phyloP scores from a whole-genome alignment of 805 yeast genomes.

The Debaryomyces tyrocola region DNA sequence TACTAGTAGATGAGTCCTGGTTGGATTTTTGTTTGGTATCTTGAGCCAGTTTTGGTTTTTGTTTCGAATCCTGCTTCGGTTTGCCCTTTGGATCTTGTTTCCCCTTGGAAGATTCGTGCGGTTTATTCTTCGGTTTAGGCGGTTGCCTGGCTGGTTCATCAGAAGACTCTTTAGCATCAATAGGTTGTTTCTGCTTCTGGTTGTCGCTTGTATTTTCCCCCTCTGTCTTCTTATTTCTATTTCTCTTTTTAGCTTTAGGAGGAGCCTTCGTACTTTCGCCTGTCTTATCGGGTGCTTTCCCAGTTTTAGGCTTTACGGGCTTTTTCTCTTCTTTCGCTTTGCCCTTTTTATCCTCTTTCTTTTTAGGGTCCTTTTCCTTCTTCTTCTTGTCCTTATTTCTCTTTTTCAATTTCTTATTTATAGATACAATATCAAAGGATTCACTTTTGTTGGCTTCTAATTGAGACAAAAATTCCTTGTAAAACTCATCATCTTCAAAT shows the following conservation, averaged over 20 bases:
- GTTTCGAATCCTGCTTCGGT: background rate
- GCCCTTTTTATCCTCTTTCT: slow-evolving; percentile 9
- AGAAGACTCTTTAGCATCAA: background rate
- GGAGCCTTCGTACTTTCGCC: background rate
- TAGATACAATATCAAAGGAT: slow-evolving; percentile 8
- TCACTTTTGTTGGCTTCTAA: slow-evolving; percentile 6
- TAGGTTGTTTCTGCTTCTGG: background rate
- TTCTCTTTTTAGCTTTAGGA: slow-evolving; percentile 2
- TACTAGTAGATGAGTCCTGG: background rate
- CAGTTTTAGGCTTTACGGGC: background rate
- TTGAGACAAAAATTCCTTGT: slow-evolving; percentile 8
- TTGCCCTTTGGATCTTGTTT: background rate
- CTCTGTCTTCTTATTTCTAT: background rate
- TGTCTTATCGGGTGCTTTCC: slow-evolving; percentile 1
- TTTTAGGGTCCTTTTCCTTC: slow-evolving; percentile 7
- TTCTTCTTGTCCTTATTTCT: slow-evolving; percentile 7
- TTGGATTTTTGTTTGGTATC: background rate
- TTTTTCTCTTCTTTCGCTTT: background rate
- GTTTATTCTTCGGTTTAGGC: background rate
- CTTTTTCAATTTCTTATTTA: slow-evolving; percentile 10
- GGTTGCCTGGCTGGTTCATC: background rate
- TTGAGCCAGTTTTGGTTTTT: background rate
- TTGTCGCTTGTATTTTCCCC: background rate
- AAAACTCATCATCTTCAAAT: slow-evolving; percentile 13
- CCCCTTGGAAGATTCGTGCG: background rate